These are phyloP conservation scores for Coniella lustricola DNA, from an alignment of 2,329 filamentous ascomycete genomes.

Conservation along the genomic window DNA sequence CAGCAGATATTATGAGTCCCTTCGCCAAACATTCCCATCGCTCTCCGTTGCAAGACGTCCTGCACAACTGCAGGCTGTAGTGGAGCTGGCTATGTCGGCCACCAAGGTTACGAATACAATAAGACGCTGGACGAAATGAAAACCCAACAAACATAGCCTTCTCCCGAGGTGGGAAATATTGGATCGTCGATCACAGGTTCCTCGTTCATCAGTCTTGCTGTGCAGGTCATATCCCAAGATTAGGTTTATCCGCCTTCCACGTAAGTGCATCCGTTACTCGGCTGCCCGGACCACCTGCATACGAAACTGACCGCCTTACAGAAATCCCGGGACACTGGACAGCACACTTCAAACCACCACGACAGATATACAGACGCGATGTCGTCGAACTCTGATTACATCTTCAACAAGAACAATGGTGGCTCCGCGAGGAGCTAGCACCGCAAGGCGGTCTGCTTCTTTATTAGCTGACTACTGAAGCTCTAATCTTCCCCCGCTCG, in stretches of 20 bases:
- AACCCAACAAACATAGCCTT: too few relatives aligned
- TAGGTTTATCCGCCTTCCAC: neutral
- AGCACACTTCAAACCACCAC: neutral
- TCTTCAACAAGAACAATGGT: neutral
- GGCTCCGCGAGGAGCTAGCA: neutral
- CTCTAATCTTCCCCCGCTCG: neutral
- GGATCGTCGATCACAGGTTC: too few relatives aligned
- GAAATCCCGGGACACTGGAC: neutral
- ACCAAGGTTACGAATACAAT: neutral
- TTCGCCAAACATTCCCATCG: neutral
- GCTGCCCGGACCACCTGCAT: neutral
- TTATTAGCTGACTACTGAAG: conserved; percentile 5
- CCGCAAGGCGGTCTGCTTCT: neutral
- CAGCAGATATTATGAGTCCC: neutral
- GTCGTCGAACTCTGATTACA: neutral
- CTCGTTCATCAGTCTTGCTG: too few relatives aligned
- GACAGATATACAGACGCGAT: neutral
- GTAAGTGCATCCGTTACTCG: conserved; percentile 6
- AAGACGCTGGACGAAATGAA: neutral
- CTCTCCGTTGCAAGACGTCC: neutral
- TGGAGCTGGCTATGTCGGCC: conserved; percentile 2
- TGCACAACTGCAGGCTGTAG: neutral
- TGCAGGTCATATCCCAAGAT: neutral
- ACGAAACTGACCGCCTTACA: conserved; percentile 3
- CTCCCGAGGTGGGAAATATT: too few relatives aligned